Conservation (phyloP, 257 asterid species). For the Solanum paucissectum region DNA sequence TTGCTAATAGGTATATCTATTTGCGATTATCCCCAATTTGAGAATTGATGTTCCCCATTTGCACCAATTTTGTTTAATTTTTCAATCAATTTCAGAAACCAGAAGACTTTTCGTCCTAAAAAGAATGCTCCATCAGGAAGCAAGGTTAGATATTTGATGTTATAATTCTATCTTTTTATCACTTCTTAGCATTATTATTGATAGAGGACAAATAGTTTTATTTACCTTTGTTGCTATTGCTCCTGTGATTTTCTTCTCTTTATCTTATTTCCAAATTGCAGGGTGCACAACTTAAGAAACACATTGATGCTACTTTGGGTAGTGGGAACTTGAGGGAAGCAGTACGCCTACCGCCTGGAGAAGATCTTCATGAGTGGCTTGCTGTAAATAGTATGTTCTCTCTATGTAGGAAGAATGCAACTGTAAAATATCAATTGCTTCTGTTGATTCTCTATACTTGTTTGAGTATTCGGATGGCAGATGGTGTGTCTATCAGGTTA, state of each 20-base stretch:
- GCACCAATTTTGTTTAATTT: not conserved
- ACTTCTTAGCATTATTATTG: no score
- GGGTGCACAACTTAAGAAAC: constrained; percentile 89
- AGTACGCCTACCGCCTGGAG: constrained; percentile 90
- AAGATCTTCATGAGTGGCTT: constrained; percentile 84
- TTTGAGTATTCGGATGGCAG: not conserved
- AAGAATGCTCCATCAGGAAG: constrained; percentile 94
- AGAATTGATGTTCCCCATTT: not conserved
- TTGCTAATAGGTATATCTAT: constrained; percentile 36
- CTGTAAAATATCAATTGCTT: not conserved
- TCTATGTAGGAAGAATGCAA: not conserved
- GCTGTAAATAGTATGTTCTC: constrained; percentile 70
- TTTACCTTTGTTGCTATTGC: no score
- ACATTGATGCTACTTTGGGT: constrained; percentile 85
- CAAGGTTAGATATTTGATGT: constrained; percentile 30
- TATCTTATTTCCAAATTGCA: constrained; percentile 3
- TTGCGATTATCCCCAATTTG: not conserved
- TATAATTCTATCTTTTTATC: no score
- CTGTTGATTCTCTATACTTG: not conserved
- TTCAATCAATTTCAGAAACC: constrained; percentile 39
- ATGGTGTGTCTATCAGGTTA: not conserved
- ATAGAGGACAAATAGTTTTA: not conserved
- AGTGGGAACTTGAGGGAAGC: constrained; percentile 95
- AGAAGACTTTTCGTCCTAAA: constrained; percentile 89
- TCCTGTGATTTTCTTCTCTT: no score